phyloP scores from a whole-genome alignment of 208 protist species.

The Trypanosoma mega region DNA sequence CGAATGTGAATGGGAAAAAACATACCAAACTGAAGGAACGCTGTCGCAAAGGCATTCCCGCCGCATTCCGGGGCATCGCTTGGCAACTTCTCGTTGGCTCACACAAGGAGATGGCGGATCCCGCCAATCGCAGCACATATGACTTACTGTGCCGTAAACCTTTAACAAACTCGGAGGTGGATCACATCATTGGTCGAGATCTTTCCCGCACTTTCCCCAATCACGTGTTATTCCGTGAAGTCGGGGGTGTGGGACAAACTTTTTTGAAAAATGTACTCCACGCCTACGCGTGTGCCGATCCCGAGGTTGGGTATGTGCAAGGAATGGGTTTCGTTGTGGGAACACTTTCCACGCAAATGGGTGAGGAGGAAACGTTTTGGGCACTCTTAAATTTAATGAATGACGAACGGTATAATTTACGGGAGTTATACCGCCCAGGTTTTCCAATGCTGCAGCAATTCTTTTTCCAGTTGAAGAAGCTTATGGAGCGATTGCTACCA shows the following conservation, averaged over 20 bases:
- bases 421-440: constrained; percentile 83
- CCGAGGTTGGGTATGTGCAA: constrained; percentile 94
- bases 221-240: constrained; percentile 86
- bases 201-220: constrained; percentile 87
- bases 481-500: constrained; percentile 78
- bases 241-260: constrained; percentile 79
- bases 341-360: constrained; percentile 87
- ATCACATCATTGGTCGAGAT: constrained; percentile 75
- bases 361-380: constrained; percentile 93
- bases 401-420: constrained; percentile 75
- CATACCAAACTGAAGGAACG: constrained; percentile 84
- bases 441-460: constrained; percentile 90
- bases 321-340: constrained; percentile 93
- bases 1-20: constrained; percentile 62
- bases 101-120: constrained; percentile 61
- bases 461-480: constrained; percentile 86
- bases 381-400: constrained; percentile 88
- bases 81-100: constrained; percentile 89
- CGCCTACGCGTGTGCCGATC: constrained; percentile 88
- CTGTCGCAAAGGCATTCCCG: constrained; percentile 89
- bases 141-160: constrained; percentile 63
- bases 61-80: constrained; percentile 67
- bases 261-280: constrained; percentile 89
- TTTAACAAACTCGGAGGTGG: constrained; percentile 57
- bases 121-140: constrained; percentile 78